Percentiles rank a stretch among this genome's conserved stretches.
These are phyloP conservation scores for Solanum ossicruentum DNA, from an alignment of 257 asterid genomes.

Conservation along the genomic window DNA sequence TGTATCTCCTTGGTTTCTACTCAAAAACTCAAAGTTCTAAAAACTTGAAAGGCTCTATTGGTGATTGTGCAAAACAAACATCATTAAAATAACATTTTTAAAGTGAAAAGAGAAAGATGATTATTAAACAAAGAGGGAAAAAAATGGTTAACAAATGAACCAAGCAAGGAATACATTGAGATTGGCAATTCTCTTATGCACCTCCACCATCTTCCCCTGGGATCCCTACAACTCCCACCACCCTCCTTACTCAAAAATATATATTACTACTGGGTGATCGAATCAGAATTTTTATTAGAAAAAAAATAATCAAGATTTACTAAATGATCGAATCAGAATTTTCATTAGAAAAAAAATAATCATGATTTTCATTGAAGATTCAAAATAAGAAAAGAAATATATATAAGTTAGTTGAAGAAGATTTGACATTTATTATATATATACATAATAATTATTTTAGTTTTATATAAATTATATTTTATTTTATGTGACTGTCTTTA, in stretches of 20 bases:
- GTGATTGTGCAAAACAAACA: not conserved
- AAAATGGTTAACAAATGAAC: constrained; percentile 1
- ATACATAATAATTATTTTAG: not conserved
- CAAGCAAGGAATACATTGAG: constrained; percentile 34
- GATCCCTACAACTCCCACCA: constrained; percentile 15
- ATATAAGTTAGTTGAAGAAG: no score
- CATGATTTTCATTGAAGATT: no score
- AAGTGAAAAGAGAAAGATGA: not conserved
- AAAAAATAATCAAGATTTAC: no score
- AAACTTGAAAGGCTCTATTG: not conserved
- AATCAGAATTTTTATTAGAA: no score
- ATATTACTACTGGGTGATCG: not conserved
- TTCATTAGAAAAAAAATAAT: no score
- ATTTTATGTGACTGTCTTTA: no score
- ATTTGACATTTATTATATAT: not conserved
- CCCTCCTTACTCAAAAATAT: not conserved
- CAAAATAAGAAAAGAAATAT: no score
- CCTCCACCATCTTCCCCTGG: constrained; percentile 15
- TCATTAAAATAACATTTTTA: not conserved
- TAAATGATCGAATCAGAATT: no score
- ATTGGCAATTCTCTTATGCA: constrained; percentile 10
- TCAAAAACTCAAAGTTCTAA: not conserved
- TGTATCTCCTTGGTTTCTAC: not conserved
- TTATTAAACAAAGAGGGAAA: not conserved
- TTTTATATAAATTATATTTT: no score